Conservation (phyloP, 176 grass and related monocot species). For the Pontederia crassipes region DNA sequence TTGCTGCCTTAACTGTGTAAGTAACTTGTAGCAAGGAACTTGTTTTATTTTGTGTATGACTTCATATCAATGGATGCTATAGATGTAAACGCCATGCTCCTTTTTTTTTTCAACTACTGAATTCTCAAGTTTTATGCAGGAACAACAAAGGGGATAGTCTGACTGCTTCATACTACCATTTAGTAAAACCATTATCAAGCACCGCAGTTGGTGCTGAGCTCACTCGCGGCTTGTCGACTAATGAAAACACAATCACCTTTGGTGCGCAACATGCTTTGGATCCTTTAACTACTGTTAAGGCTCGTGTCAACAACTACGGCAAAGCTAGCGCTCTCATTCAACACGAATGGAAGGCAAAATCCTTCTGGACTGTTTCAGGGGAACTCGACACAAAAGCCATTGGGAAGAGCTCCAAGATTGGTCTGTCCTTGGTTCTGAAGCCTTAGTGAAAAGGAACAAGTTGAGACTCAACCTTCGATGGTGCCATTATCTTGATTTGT, state of each 20-base stretch:
- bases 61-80: no score
- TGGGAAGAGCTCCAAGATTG: constrained; percentile 22
- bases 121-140: not conserved
- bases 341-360: constrained; percentile 25
- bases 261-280: constrained; percentile 17
- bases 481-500: no score
- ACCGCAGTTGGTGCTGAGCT: constrained; percentile 27
- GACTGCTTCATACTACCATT: constrained; percentile 21
- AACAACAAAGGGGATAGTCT: constrained; percentile 25
- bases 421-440: constrained; percentile 21
- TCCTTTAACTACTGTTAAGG: constrained; percentile 13
- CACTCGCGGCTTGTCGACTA: constrained; percentile 10
- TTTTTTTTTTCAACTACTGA: not conserved
- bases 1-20: constrained; percentile 19
- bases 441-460: not conserved
- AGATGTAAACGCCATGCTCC: no score
- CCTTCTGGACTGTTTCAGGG: constrained; percentile 17
- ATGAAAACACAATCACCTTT: constrained; percentile 18
- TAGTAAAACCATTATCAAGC: constrained; percentile 12
- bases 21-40: not conserved
- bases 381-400: constrained; percentile 25
- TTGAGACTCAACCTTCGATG: not conserved
- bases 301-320: constrained; percentile 20
- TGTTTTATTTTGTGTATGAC: no score
- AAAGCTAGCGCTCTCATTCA: constrained; percentile 26